Percentiles rank a stretch among this genome's conserved stretches.
Conservation (phyloP, 345 rosid genomes). For the Balakata baccata region DNA sequence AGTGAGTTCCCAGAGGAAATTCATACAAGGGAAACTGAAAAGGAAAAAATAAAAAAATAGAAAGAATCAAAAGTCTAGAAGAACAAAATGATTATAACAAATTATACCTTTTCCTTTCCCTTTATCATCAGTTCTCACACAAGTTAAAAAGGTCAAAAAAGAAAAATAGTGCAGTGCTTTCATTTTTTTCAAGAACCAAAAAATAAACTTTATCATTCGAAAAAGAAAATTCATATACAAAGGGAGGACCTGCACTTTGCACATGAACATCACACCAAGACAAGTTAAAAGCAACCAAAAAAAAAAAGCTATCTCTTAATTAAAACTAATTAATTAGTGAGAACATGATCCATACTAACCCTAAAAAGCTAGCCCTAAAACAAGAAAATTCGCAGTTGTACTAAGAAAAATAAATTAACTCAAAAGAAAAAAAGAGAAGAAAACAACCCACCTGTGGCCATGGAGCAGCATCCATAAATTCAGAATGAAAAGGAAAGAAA, state of each 20-base stretch:
- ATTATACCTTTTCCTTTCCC: conserved; percentile 16
- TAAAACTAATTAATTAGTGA: conserved; percentile 1
- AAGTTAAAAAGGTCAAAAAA: conserved; percentile 10
- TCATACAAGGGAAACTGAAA: background rate
- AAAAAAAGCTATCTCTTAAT: conserved; percentile 10
- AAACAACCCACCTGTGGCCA: conserved; percentile 44
- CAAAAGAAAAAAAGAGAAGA: background rate
- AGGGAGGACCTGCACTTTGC: conserved; percentile 14
- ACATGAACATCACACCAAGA: conserved; percentile 23
- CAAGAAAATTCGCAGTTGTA: background rate
- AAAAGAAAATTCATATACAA: conserved; percentile 18
- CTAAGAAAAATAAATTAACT: background rate
- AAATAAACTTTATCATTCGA: conserved; percentile 24
- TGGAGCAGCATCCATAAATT: conserved; percentile 48
- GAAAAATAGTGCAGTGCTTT: conserved; percentile 18
- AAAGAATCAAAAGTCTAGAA: background rate
- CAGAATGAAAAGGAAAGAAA: conserved; percentile 34
- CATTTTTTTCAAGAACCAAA: conserved; percentile 23
- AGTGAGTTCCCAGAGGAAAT: too few species aligned
- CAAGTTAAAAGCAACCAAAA: background rate
- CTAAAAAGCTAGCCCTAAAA: conserved; percentile 7
- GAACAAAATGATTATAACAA: conserved; percentile 25
- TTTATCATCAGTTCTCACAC: conserved; percentile 13
- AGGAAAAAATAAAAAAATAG: background rate
- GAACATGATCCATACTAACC: conserved; percentile 15